Percentiles rank a stretch among this genome's conserved stretches.
Conservation (phyloP, 345 rosid species). For the Anastatica hierochuntica region DNA sequence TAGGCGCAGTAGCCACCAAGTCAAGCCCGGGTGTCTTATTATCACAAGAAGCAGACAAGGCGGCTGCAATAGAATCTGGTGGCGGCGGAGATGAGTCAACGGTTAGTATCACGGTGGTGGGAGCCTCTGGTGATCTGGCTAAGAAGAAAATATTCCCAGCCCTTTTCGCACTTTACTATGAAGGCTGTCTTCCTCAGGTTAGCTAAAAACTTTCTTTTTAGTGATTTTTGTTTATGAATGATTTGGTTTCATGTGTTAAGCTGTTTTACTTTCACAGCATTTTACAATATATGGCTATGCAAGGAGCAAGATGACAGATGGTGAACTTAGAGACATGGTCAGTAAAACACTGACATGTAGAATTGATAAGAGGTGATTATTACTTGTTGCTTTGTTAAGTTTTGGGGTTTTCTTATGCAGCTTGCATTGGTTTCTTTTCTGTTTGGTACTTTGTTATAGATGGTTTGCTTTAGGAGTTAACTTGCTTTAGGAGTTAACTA, state of each 20-base stretch:
- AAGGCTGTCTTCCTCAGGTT: slow-evolving; percentile 86
- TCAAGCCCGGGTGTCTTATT: slow-evolving; percentile 18
- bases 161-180: slow-evolving; percentile 92
- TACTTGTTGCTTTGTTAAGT: too few relatives aligned
- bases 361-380: slow-evolving; percentile 85
- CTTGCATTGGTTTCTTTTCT: background rate
- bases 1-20: slow-evolving; percentile 51
- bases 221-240: slow-evolving; percentile 6
- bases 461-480: background rate
- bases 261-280: slow-evolving; percentile 51
- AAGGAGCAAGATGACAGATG: slow-evolving; percentile 93
- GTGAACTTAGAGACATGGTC: slow-evolving; percentile 80
- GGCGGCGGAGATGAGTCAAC: slow-evolving; percentile 29
- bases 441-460: background rate
- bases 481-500: too few relatives aligned
- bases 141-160: slow-evolving; percentile 99
- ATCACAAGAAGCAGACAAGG: slow-evolving; percentile 32
- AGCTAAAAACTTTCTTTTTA: background rate
- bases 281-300: slow-evolving; percentile 91
- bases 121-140: slow-evolving; percentile 99
- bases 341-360: slow-evolving; percentile 94
- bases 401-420: too few relatives aligned
- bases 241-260: too few relatives aligned
- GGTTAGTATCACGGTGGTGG: slow-evolving; percentile 86
- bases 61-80: slow-evolving; percentile 31